A percentile compares a stretch with the other conserved stretches of the same genome.
These are phyloP conservation scores for Fusarium oligoseptatum DNA, from an alignment of 2,329 filamentous ascomycete genomes.

Conservation along the genomic window DNA sequence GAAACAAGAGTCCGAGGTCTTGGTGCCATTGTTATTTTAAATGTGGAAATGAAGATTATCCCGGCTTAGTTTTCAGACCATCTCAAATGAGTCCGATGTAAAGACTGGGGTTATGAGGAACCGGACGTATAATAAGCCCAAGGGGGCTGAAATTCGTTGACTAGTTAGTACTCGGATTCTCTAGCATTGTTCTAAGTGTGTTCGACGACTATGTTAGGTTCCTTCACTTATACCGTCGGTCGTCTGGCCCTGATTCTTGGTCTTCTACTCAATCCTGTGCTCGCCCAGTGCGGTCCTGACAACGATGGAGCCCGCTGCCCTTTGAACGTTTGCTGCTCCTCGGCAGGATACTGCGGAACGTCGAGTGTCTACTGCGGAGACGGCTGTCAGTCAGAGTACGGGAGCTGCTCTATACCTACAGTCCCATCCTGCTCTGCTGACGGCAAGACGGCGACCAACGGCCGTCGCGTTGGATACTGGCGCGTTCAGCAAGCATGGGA, in stretches of 20 bases:
- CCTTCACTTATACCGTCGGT: background rate
- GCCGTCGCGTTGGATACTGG: conserved; percentile 12
- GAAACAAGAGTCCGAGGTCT: background rate
- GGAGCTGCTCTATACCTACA: conserved; percentile 7
- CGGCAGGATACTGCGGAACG: conserved; percentile 9
- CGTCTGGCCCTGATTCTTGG: conserved; percentile 11
- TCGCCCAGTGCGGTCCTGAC: conserved; percentile 12
- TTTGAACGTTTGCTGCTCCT: conserved; percentile 8
- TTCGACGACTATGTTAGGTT: background rate
- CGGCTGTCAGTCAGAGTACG: conserved; percentile 12
- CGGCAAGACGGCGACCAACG: conserved; percentile 5
- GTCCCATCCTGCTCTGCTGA: conserved; percentile 10
- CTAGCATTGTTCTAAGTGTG: background rate
- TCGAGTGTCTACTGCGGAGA: conserved; percentile 6
- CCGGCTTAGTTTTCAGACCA: background rate
- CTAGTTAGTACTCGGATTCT: background rate
- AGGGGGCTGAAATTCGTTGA: background rate
- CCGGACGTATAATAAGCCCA: background rate
- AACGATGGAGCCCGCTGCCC: conserved; percentile 10
- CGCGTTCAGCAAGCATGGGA: conserved; percentile 14
- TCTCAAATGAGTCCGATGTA: background rate
- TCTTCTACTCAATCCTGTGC: background rate
- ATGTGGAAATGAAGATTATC: background rate
- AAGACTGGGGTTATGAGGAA: background rate
- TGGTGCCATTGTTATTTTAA: background rate